Evolutionary conservation across 352 stramenopile species (phyloP).

Genomic region (Elongisporangium anandrum): DNA sequence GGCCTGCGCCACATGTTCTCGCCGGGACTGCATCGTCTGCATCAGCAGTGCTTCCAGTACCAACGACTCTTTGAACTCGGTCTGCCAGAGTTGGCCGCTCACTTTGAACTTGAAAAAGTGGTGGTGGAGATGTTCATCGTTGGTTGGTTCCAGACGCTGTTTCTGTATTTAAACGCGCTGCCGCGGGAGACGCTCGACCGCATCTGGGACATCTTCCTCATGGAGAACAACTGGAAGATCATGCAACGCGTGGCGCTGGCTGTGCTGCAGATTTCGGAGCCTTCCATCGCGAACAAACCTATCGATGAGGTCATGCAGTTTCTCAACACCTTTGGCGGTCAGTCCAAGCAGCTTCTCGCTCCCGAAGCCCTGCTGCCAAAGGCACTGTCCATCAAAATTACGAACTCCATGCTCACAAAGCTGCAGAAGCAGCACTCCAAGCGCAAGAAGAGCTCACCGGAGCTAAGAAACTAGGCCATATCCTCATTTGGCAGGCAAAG

Average conservation of each 20-base stretch:
- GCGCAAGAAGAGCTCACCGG: slow-evolving; percentile 36
- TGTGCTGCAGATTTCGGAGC: slow-evolving; percentile 60
- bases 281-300: slow-evolving; percentile 51
- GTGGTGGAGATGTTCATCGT: slow-evolving; percentile 87
- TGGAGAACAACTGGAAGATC: slow-evolving; percentile 86
- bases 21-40: slow-evolving; percentile 59
- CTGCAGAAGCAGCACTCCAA: slow-evolving; percentile 66
- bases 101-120: slow-evolving; percentile 77
- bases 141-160: slow-evolving; percentile 87
- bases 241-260: slow-evolving; percentile 67
- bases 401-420: slow-evolving; percentile 69
- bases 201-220: slow-evolving; percentile 86
- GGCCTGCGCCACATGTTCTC: slow-evolving; percentile 77
- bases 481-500: not conserved
- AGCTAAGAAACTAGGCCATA: slow-evolving; percentile 6
- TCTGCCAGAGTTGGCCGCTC: slow-evolving; percentile 46
- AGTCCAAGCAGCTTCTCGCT: slow-evolving; percentile 53
- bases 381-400: slow-evolving; percentile 72
- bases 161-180: slow-evolving; percentile 83
- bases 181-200: slow-evolving; percentile 60
- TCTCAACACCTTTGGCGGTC: slow-evolving; percentile 77
- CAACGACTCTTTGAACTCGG: slow-evolving; percentile 62
- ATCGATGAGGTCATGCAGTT: slow-evolving; percentile 87
- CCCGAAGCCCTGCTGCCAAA: slow-evolving; percentile 32
- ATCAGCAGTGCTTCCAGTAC: slow-evolving; percentile 80